These are phyloP conservation scores for Globisporangium viniferum DNA, from an alignment of 352 stramenopile species.

Conservation along the genomic window DNA sequence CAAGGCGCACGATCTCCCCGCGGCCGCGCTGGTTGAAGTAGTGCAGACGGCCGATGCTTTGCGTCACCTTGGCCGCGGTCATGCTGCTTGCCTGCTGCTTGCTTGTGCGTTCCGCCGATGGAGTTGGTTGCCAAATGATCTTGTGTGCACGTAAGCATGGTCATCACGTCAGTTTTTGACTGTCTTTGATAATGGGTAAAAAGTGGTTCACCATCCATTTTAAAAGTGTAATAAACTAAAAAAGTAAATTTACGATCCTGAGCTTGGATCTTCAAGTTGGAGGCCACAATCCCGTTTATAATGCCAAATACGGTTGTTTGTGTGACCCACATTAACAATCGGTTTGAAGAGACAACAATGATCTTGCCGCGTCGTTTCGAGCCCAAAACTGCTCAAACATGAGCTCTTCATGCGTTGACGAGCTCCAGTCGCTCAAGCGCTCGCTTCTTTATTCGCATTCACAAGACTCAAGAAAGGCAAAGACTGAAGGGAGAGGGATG, in stretches of 20 bases:
- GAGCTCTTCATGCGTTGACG: background rate
- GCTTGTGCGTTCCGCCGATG: background rate
- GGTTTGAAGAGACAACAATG: background rate
- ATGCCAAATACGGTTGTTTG: too few species aligned
- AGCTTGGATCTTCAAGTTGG: background rate
- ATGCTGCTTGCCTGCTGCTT: background rate
- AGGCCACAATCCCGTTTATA: too few species aligned
- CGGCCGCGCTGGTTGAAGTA: conserved; percentile 48
- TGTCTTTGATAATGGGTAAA: background rate
- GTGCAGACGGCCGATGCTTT: conserved; percentile 19
- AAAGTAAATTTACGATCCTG: background rate
- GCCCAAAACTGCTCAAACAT: background rate
- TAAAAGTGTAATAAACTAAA: background rate
- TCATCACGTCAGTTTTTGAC: background rate
- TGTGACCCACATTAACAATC: background rate
- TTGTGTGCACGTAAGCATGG: background rate
- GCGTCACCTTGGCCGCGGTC: background rate
- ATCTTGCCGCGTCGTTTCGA: background rate
- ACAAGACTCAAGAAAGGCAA: background rate
- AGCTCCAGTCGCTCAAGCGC: background rate
- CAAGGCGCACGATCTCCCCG: conserved; percentile 40
- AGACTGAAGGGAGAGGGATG: background rate
- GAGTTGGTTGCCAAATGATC: background rate
- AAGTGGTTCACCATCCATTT: background rate
- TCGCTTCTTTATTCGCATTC: background rate